These are phyloP conservation scores for Pichia exigua DNA, from an alignment of 805 yeast genomes.

Conservation along the genomic window DNA sequence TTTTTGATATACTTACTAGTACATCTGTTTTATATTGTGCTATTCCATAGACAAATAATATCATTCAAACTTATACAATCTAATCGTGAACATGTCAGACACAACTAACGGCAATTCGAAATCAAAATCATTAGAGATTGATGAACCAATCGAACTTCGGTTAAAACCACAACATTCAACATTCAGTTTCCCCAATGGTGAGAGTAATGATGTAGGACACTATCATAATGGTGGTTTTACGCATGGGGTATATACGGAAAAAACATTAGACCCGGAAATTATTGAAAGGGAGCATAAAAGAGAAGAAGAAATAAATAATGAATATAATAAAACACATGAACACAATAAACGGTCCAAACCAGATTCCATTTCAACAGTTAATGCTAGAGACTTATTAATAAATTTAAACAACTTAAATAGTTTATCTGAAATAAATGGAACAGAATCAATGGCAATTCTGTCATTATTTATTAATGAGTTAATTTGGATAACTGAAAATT, in stretches of 20 bases:
- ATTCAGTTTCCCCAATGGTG: conserved; percentile 2
- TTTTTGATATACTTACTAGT: no score
- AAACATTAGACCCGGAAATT: neutral
- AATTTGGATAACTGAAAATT: conserved; percentile 11
- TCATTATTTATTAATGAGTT: conserved; percentile 22
- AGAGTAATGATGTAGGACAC: neutral
- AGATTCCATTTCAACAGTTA: conserved; percentile 8
- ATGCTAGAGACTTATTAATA: conserved; percentile 29
- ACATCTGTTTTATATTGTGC: no score
- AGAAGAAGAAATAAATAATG: neutral
- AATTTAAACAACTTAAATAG: conserved; percentile 15
- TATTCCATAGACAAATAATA: no score
- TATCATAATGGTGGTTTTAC: neutral
- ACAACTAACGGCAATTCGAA: neutral
- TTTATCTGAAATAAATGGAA: conserved; percentile 19
- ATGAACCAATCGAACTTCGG: conserved; percentile 5
- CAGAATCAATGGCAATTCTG: conserved; percentile 26
- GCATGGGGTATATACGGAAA: neutral
- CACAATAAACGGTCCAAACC: conserved; percentile 5
- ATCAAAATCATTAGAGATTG: neutral
- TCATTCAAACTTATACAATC: neutral
- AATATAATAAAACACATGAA: neutral
- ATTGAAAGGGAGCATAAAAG: neutral
- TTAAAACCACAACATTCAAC: conserved; percentile 8
- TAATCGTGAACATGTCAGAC: neutral